These are phyloP conservation scores for Cubamyces sp. DNA, from an alignment of 768 basidiomycete genomes.

Conservation along the genomic window DNA sequence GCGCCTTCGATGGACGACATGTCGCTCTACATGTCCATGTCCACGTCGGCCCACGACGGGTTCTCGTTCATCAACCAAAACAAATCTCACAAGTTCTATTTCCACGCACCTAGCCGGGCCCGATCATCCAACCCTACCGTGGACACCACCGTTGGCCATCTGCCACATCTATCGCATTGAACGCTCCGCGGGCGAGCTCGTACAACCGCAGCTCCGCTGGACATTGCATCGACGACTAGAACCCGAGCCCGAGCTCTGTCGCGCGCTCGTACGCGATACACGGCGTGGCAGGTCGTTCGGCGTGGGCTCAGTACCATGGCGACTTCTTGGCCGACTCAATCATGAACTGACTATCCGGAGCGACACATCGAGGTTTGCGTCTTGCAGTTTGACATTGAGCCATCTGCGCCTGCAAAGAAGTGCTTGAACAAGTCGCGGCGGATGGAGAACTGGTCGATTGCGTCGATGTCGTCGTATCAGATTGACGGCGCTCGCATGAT, in stretches of 20 bases:
- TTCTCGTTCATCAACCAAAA: constrained; percentile 60
- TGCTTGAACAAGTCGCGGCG: constrained; percentile 51
- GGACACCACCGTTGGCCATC: constrained; percentile 64
- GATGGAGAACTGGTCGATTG: constrained; percentile 66
- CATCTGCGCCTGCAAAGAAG: constrained; percentile 40
- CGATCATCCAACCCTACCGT: constrained; percentile 41
- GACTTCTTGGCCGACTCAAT: constrained; percentile 67
- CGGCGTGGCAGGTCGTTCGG: constrained; percentile 56
- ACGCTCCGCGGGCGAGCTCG: constrained; percentile 69
- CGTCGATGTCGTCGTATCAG: constrained; percentile 61
- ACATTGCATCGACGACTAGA: constrained; percentile 60
- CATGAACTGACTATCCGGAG: constrained; percentile 61
- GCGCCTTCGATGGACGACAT: constrained; percentile 57
- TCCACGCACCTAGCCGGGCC: constrained; percentile 46
- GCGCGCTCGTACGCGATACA: constrained; percentile 58
- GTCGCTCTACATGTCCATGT: constrained; percentile 55
- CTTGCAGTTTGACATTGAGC: constrained; percentile 33
- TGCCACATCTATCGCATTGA: constrained; percentile 51
- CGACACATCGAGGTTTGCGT: constrained; percentile 46
- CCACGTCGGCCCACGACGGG: constrained; percentile 64
- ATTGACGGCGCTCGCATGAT: constrained; percentile 75
- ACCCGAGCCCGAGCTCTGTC: constrained; percentile 58
- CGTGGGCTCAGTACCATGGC: constrained; percentile 62
- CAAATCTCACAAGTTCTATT: constrained; percentile 61
- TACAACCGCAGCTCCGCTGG: constrained; percentile 68